Conservation (phyloP, 495 filamentous ascomycete genomes). For the Letharia columbiana region DNA sequence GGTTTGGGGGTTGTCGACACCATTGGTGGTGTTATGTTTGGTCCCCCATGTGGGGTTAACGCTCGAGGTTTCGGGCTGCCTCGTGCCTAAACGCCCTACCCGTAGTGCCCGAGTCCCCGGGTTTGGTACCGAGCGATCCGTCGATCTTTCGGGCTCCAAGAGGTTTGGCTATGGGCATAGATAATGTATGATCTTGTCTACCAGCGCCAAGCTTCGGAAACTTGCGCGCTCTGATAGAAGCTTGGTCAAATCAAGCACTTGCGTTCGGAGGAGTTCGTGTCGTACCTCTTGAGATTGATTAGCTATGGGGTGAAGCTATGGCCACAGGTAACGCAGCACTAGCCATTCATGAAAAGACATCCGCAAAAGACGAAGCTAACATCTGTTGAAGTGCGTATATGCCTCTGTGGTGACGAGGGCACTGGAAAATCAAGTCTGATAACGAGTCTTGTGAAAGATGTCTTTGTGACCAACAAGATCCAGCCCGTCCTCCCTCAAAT, state of each 20-base stretch:
- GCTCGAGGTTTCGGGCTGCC: constrained; percentile 10
- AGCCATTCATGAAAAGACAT: background rate
- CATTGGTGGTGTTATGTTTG: too few species aligned
- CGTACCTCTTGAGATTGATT: background rate
- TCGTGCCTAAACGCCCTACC: constrained; percentile 14
- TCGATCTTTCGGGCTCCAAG: background rate
- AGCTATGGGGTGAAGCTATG: constrained; percentile 7
- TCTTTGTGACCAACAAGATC: constrained; percentile 88
- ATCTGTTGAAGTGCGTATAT: constrained; percentile 63
- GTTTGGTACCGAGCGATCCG: constrained; percentile 15
- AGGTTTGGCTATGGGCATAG: background rate
- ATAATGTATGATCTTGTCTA: background rate
- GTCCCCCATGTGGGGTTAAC: background rate
- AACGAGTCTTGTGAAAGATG: constrained; percentile 74
- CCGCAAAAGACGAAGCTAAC: constrained; percentile 19
- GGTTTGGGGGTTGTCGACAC: background rate
- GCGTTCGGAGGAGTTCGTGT: background rate
- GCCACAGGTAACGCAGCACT: constrained; percentile 11
- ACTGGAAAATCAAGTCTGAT: constrained; percentile 49
- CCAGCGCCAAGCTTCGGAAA: background rate
- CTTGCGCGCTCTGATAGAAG: background rate
- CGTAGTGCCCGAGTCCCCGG: constrained; percentile 1
- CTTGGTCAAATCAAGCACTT: background rate
- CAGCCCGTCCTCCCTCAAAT: constrained; percentile 89
- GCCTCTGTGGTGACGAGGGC: constrained; percentile 89